Base-by-base conservation (phyloP, 805 yeast species). In the Wickerhamiella domercqiae region DNA sequence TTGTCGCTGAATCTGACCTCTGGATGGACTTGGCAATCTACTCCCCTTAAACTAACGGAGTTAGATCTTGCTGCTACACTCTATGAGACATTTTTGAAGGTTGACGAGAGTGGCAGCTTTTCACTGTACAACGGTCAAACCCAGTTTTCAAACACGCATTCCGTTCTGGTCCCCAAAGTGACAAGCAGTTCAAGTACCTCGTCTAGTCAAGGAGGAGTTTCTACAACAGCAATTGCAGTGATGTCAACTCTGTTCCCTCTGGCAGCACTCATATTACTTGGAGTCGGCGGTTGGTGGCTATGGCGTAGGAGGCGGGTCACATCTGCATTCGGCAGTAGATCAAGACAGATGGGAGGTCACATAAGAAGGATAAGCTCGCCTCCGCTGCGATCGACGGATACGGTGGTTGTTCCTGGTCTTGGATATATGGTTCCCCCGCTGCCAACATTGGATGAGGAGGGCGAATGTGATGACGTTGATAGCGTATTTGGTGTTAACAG, bases 191-290 rank as follows among this genome's bases (percentile, higher is more conserved):
- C 30, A 11, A 26, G 18, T 22, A 47, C 26, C 26, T 11, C 26
- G 36, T 3, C 32, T 44, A 6, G 25, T 30, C 13, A 19, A 13
- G 26, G 31, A 9, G 36, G 35, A 25, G 31, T 35, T 20, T 34
- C 41, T 13, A 44, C 46, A 1, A 59, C 62, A 3, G 52, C 54
- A 2, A 52, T 67, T 9, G 69, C 68, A 14, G 72, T 66, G 1
- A 47, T 68, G n/a, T 63, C 71, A 0, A 62, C 67, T 1, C 48
- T 66, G 7, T 52, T 67, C 4, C 71, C 72, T 3, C 37, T 67
- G 1, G 53, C 66, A 11, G 56, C 57, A 3, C 41, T 66, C 3
- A 52, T 58, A 7, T 54, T 63, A 1, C 41, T 57, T 2, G 57
- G 53, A 0, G 57, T 60, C 7, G 51, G 54, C 7, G 49, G 53